These are phyloP conservation scores for Brassica nigra DNA, from an alignment of 345 rosid genomes.

Conservation along the genomic window DNA sequence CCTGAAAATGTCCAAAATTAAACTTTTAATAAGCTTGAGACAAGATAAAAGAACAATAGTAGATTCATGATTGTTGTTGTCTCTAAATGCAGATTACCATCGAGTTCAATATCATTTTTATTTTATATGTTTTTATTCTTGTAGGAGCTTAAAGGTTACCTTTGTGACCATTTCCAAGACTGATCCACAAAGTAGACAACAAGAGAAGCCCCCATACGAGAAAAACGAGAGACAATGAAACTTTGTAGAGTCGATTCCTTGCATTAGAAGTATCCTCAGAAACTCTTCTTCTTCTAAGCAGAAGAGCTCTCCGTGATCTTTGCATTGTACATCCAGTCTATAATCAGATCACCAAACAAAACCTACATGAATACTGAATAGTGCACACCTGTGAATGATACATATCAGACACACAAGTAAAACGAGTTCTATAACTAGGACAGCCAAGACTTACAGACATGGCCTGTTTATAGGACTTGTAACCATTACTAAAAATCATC, in stretches of 20 bases:
- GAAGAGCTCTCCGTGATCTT: slow-evolving; percentile 93
- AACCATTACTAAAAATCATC: not conserved
- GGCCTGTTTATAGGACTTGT: not conserved
- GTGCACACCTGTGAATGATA: slow-evolving; percentile 1
- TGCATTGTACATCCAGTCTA: slow-evolving; percentile 83
- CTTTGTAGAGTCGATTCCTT: slow-evolving; percentile 53
- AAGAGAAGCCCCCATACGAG: slow-evolving; percentile 74
- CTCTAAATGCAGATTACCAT: not conserved
- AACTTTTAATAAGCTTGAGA: not conserved
- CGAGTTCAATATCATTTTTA: not conserved
- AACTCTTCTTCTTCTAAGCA: slow-evolving; percentile 68
- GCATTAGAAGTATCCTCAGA: slow-evolving; percentile 47
- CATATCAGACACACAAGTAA: slow-evolving; percentile 24
- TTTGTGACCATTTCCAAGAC: slow-evolving; percentile 58
- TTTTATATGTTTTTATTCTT: not conserved
- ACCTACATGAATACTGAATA: not conserved
- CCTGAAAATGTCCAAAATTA: slow-evolving; percentile 43
- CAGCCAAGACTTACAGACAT: not conserved
- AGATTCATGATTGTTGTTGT: not conserved
- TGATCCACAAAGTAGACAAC: slow-evolving; percentile 68
- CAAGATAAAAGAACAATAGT: not conserved
- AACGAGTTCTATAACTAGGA: not conserved
- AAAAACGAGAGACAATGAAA: slow-evolving; percentile 74
- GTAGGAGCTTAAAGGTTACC: slow-evolving; percentile 40
- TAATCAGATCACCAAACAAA: slow-evolving; percentile 13